Percentiles rank a stretch among this genome's conserved stretches.
Evolutionary conservation across 441 rosid genomes (phyloP).

Genomic region (Eugenia klotzschiana): DNA sequence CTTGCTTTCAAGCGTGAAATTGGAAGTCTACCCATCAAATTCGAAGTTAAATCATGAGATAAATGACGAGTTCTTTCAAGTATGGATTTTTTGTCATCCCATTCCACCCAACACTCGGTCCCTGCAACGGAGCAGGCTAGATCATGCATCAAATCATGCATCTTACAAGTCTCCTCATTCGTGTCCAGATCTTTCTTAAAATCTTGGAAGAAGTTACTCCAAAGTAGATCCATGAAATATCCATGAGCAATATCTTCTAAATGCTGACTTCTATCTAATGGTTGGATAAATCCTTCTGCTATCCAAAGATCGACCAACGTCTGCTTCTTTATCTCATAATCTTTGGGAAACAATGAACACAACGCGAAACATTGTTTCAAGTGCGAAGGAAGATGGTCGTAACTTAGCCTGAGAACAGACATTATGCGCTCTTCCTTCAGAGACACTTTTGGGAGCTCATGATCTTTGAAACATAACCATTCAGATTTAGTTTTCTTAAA

Average conservation of each 20-base stretch:
- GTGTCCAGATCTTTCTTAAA: accelerated
- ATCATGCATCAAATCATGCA: neutral
- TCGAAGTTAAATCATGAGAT: accelerated
- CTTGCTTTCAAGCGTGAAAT: neutral
- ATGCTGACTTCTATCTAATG: accelerated
- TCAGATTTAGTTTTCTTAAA: accelerated
- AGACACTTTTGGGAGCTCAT: neutral
- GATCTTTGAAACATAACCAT: neutral
- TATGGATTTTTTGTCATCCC: accelerated
- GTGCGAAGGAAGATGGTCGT: neutral
- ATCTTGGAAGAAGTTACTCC: neutral
- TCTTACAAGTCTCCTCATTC: neutral
- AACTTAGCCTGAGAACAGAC: accelerated
- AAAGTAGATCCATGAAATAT: neutral
- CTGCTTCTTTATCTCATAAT: accelerated
- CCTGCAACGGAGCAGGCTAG: accelerated
- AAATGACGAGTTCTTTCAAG: neutral
- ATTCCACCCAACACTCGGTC: accelerated
- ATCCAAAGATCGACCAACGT: neutral
- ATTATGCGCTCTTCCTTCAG: accelerated
- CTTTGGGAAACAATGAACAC: neutral
- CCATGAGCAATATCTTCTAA: neutral
- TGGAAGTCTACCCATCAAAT: accelerated
- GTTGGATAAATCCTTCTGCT: neutral
- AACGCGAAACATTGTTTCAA: neutral